These are phyloP conservation scores for Pythium insidiosum DNA, from an alignment of 352 stramenopile species.

Conservation along the genomic window DNA sequence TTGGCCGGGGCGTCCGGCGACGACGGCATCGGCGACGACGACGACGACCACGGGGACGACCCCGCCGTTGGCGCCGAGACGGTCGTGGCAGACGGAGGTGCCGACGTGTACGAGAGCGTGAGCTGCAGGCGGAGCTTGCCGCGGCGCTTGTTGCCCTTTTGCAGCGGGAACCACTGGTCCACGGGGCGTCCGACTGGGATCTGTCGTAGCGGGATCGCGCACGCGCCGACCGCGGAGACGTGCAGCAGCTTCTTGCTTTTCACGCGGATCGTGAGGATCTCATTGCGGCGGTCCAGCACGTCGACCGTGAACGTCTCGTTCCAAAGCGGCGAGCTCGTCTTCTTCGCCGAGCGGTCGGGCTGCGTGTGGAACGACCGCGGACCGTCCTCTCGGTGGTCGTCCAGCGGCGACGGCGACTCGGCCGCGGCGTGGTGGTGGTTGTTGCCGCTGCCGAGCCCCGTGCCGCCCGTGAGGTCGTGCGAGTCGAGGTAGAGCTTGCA, in stretches of 20 bases:
- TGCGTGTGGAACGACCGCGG: slow-evolving; percentile 17
- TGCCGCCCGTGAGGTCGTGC: slow-evolving; percentile 12
- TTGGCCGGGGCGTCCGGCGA: slow-evolving; percentile 2
- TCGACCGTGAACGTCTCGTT: slow-evolving; percentile 19
- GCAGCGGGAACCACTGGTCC: slow-evolving; percentile 46
- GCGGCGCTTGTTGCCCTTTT: slow-evolving; percentile 38
- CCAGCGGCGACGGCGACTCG: slow-evolving; percentile 2
- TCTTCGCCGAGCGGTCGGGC: slow-evolving; percentile 11
- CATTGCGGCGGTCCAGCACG: slow-evolving; percentile 11
- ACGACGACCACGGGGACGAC: background rate
- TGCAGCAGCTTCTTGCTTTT: slow-evolving; percentile 65
- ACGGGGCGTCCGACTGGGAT: slow-evolving; percentile 25
- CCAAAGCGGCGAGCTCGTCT: slow-evolving; percentile 14
- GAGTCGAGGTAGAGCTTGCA: slow-evolving; percentile 19
- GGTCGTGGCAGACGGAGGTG: too few relatives aligned
- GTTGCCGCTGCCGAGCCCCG: background rate
- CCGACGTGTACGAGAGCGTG: slow-evolving; percentile 10
- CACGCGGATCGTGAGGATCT: slow-evolving; percentile 54
- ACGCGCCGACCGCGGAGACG: slow-evolving; percentile 37
- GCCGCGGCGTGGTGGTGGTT: slow-evolving; percentile 2
- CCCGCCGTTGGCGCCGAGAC: background rate
- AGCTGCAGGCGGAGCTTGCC: slow-evolving; percentile 40
- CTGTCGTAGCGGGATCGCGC: slow-evolving; percentile 43
- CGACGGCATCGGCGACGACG: slow-evolving; percentile 1
- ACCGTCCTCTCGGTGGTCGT: background rate